Percentiles rank a stretch among this genome's conserved stretches.
Evolutionary conservation across 768 basidiomycete species (phyloP).

Genomic region (Cantharellus anzutake): DNA sequence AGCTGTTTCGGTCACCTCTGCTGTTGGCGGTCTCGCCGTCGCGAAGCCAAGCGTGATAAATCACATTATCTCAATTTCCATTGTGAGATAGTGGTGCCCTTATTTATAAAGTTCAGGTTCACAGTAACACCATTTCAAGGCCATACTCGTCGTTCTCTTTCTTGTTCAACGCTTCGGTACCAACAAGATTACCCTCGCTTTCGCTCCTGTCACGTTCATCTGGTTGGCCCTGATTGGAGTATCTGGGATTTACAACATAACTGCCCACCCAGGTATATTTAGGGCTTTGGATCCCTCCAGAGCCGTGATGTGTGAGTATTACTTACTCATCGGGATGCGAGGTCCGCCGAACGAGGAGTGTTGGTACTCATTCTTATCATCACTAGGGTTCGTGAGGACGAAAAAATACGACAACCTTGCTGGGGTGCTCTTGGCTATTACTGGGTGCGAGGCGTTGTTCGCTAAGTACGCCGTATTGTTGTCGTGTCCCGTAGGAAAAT

Average conservation of each 20-base stretch:
- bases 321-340: too few species aligned
- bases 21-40: conserved; percentile 46
- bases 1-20: conserved; percentile 48
- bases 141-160: conserved; percentile 37
- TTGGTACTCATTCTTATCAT: not conserved
- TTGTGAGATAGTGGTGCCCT: too few species aligned
- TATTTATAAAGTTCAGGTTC: not conserved
- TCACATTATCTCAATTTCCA: conserved; percentile 38
- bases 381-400: conserved; percentile 48
- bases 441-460: conserved; percentile 50
- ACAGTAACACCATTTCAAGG: conserved; percentile 16
- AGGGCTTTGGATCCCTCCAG: conserved; percentile 49
- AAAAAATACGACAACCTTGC: conserved; percentile 38
- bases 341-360: not conserved
- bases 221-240: conserved; percentile 35
- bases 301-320: conserved; percentile 34
- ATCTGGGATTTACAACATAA: conserved; percentile 41
- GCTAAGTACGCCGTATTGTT: conserved; percentile 41
- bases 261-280: conserved; percentile 35
- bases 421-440: conserved; percentile 46
- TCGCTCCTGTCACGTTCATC: conserved; percentile 37
- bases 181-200: conserved; percentile 26
- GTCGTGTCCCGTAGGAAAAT: not conserved
- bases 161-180: conserved; percentile 43
- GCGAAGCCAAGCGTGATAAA: conserved; percentile 29